Conservation (phyloP, 2,329 filamentous ascomycete species). For the Cytospora schulzeri region DNA sequence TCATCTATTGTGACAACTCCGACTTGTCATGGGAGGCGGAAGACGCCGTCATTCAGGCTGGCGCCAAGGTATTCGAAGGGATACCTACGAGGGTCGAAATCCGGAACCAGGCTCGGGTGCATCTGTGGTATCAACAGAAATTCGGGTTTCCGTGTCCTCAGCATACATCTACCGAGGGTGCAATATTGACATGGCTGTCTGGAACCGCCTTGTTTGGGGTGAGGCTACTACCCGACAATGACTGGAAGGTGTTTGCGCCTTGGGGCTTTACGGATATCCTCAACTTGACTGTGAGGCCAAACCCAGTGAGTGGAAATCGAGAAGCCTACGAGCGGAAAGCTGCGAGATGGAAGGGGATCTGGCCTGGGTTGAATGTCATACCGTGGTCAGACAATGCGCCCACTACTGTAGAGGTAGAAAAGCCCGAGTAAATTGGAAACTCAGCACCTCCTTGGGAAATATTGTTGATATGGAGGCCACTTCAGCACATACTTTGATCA, state of each 20-base stretch:
- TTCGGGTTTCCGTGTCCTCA: conserved; percentile 37
- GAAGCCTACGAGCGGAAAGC: conserved; percentile 38
- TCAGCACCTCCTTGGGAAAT: neutral
- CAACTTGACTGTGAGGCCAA: conserved; percentile 38
- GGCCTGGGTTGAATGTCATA: conserved; percentile 34
- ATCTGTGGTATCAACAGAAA: conserved; percentile 41
- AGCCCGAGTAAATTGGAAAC: neutral
- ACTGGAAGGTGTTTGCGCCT: conserved; percentile 41
- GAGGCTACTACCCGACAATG: conserved; percentile 30
- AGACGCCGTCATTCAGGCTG: conserved; percentile 38
- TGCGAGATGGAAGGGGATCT: conserved; percentile 36
- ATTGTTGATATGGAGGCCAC: neutral
- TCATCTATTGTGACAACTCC: conserved; percentile 39
- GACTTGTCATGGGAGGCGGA: conserved; percentile 43
- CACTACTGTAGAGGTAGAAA: neutral
- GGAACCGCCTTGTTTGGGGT: conserved; percentile 41
- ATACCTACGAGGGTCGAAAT: conserved; percentile 40
- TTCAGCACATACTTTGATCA: too few species aligned
- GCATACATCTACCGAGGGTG: conserved; percentile 37
- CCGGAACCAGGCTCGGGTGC: conserved; percentile 43
- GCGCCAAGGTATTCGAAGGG: conserved; percentile 36
- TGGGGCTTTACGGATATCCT: conserved; percentile 41
- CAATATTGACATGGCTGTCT: conserved; percentile 40
- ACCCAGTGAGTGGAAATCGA: conserved; percentile 34
- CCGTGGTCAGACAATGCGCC: conserved; percentile 21